These are phyloP conservation scores for Citrus sinensis DNA, from an alignment of 345 rosid species.

Conservation along the genomic window DNA sequence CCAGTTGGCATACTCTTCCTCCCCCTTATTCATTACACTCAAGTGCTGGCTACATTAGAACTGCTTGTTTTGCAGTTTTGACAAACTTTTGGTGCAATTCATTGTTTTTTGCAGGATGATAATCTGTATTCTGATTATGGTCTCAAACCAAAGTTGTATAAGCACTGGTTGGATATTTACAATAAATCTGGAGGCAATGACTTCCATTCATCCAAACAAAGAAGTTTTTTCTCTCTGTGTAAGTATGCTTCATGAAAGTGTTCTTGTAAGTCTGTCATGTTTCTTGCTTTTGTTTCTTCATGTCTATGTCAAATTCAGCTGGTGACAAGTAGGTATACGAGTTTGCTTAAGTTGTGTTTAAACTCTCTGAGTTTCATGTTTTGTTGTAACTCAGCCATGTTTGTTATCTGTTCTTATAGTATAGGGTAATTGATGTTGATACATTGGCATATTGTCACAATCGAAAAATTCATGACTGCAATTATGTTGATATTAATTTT, in stretches of 20 bases:
- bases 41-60: conserved; percentile 2
- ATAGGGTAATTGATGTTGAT: neutral
- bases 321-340: neutral
- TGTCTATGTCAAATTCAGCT: neutral
- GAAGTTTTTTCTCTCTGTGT: conserved; percentile 79
- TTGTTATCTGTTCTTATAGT: neutral
- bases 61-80: neutral
- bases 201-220: conserved; percentile 64
- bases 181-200: conserved; percentile 56
- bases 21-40: neutral
- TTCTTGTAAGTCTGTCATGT: neutral
- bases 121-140: conserved; percentile 36
- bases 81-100: neutral
- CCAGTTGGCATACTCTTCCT: neutral
- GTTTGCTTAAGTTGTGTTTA: conserved; percentile 4
- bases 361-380: neutral
- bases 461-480: neutral
- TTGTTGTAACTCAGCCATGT: neutral
- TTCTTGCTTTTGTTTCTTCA: neutral
- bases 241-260: conserved; percentile 28
- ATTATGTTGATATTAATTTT: neutral
- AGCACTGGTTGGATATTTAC: conserved; percentile 72
- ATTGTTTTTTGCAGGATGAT: conserved; percentile 43
- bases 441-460: neutral
- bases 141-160: conserved; percentile 67